phyloP scores from a whole-genome alignment of 805 yeast genomes.

The Candida schatavii region DNA sequence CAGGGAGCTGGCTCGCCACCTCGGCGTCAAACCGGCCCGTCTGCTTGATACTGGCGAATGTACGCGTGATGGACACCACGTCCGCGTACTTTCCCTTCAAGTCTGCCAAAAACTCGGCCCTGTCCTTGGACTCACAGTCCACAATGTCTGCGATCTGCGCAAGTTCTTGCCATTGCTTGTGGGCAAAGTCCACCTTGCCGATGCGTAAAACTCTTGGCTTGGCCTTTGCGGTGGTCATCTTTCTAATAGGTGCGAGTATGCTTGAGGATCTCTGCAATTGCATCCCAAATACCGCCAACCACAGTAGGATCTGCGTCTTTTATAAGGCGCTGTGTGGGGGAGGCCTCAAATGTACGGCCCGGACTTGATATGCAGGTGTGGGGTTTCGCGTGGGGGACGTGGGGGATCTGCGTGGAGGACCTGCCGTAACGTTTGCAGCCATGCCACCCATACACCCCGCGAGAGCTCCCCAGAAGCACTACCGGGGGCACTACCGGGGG shows the following conservation, averaged over 20 bases:
- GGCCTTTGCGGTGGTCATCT: constrained; percentile 2
- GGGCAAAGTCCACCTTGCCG: constrained; percentile 60
- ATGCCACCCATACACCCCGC: no score
- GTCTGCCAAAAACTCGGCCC: constrained; percentile 43
- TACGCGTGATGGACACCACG: constrained; percentile 45
- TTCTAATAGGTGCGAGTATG: no score
- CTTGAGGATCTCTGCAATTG: no score
- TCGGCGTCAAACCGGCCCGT: constrained; percentile 71
- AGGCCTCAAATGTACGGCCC: no score
- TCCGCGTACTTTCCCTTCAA: constrained; percentile 44
- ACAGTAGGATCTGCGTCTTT: no score
- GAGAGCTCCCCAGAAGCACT: no score
- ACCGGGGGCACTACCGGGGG: no score
- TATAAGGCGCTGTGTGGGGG: no score
- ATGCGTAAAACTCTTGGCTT: constrained; percentile 65
- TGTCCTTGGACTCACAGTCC: constrained; percentile 29
- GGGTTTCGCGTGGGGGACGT: constrained; percentile 4
- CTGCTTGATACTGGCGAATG: constrained; percentile 47
- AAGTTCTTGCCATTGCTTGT: constrained; percentile 63
- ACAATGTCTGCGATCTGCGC: constrained; percentile 38
- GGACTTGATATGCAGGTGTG: no score
- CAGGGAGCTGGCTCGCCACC: constrained; percentile 52
- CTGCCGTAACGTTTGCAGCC: no score
- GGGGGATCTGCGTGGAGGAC: constrained; percentile 4
- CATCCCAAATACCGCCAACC: no score